phyloP scores from a whole-genome alignment of 495 filamentous ascomycete species.

The Trichodelitschia bisporula region DNA sequence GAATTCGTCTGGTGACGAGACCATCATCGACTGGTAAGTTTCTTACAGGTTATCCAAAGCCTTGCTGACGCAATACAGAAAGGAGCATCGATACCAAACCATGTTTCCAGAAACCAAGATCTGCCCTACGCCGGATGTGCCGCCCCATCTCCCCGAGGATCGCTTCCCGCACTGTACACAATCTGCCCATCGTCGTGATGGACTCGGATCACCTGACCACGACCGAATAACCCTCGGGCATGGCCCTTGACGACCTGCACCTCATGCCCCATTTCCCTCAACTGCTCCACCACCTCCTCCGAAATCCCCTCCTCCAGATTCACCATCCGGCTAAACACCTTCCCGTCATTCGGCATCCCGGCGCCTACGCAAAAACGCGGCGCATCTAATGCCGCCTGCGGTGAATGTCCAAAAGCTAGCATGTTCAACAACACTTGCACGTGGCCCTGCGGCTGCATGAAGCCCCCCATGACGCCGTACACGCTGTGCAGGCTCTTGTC shows the following conservation, averaged over 20 bases:
- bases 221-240: slow-evolving; percentile 52
- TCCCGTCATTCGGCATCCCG: slow-evolving; percentile 29
- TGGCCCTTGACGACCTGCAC: slow-evolving; percentile 42
- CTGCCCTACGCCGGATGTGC: slow-evolving; percentile 34
- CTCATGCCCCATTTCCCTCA: slow-evolving; percentile 47
- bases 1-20: no score
- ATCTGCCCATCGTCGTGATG: slow-evolving; percentile 42
- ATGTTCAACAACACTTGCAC: slow-evolving; percentile 87
- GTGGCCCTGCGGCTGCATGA: slow-evolving; percentile 97
- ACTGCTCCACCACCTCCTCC: slow-evolving; percentile 34
- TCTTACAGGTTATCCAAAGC: no score
- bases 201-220: slow-evolving; percentile 69
- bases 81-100: no score
- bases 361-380: slow-evolving; percentile 67
- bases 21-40: no score
- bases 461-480: slow-evolving; percentile 93
- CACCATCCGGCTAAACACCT: slow-evolving; percentile 31
- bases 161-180: slow-evolving; percentile 71
- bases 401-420: slow-evolving; percentile 58
- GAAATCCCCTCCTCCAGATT: slow-evolving; percentile 71
- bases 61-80: no score
- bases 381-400: slow-evolving; percentile 77
- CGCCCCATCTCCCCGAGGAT: slow-evolving; percentile 68
- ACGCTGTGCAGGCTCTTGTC: slow-evolving; percentile 57
- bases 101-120: no score